These are phyloP conservation scores for Tripterygium wilfordii DNA, from an alignment of 177 flowering plant genomes.

Conservation along the genomic window DNA sequence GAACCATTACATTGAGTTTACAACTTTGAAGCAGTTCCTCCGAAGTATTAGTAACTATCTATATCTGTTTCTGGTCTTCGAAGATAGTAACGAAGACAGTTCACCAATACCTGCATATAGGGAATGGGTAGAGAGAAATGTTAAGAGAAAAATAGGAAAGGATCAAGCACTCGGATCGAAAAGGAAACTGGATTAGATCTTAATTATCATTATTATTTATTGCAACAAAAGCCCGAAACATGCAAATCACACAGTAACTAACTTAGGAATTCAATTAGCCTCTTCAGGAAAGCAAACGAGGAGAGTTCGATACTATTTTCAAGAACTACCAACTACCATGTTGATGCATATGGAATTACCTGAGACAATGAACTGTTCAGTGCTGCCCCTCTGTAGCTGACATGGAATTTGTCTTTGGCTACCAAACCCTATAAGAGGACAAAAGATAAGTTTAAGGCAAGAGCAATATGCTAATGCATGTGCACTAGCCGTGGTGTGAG, in stretches of 20 bases:
- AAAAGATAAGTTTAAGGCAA: background rate
- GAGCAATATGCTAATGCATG: too few species aligned
- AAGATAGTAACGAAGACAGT: conserved; percentile 90
- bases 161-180: background rate
- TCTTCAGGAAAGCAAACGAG: too few species aligned
- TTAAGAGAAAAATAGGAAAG: background rate
- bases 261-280: too few species aligned
- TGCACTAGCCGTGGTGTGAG: too few species aligned
- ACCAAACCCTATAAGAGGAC: conserved; percentile 56
- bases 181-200: background rate
- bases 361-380: conserved; percentile 57
- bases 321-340: too few species aligned
- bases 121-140: background rate
- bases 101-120: conserved; percentile 65
- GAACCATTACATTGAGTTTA: conserved; percentile 6
- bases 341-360: too few species aligned
- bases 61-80: conserved; percentile 88
- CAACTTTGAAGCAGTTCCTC: background rate
- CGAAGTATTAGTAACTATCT: conserved; percentile 56
- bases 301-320: too few species aligned
- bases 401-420: conserved; percentile 76
- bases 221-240: too few species aligned
- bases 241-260: background rate
- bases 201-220: too few species aligned
- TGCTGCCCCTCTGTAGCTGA: conserved; percentile 71